Conservation (phyloP, 2,329 filamentous ascomycete species). For the Venturia carpophila region DNA sequence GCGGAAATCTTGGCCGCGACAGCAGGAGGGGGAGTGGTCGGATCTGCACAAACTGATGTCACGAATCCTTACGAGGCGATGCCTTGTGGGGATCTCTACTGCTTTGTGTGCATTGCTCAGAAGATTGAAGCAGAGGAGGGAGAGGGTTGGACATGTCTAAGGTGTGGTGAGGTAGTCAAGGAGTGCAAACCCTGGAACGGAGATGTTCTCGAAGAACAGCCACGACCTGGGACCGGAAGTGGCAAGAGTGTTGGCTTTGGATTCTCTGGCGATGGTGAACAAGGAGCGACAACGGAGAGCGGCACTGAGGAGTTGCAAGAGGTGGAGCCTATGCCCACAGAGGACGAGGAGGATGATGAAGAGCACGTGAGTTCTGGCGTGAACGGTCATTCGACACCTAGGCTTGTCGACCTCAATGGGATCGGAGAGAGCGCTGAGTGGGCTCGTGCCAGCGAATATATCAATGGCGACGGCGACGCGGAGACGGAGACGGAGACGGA, state of each 20-base stretch:
- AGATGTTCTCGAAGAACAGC: slow-evolving; percentile 62
- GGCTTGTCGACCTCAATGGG: slow-evolving; percentile 9
- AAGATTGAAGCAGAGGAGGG: slow-evolving; percentile 87
- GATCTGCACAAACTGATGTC: slow-evolving; percentile 83
- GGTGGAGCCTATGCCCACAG: slow-evolving; percentile 10
- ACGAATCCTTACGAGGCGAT: slow-evolving; percentile 93
- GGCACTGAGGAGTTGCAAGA: slow-evolving; percentile 3
- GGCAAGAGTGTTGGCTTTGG: slow-evolving; percentile 21
- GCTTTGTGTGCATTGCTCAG: slow-evolving; percentile 89
- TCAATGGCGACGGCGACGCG: slow-evolving; percentile 10
- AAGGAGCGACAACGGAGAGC: neutral
- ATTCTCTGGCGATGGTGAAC: neutral
- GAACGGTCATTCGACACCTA: neutral
- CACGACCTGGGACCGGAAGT: slow-evolving; percentile 21
- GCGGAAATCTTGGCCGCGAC: slow-evolving; percentile 63
- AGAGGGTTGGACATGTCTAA: slow-evolving; percentile 84
- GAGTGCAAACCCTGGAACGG: slow-evolving; percentile 88
- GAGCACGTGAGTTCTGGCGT: neutral
- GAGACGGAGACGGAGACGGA: slow-evolving; percentile 16
- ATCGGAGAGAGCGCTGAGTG: slow-evolving; percentile 17
- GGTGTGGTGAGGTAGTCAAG: slow-evolving; percentile 76
- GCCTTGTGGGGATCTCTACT: slow-evolving; percentile 87
- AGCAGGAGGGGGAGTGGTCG: slow-evolving; percentile 68
- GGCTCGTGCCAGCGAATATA: slow-evolving; percentile 15
- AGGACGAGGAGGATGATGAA: slow-evolving; percentile 3